A percentile compares a stretch with the other conserved stretches of the same genome.
These are phyloP conservation scores for Gossypium sturtianum DNA, from an alignment of 345 rosid genomes.

Conservation along the genomic window DNA sequence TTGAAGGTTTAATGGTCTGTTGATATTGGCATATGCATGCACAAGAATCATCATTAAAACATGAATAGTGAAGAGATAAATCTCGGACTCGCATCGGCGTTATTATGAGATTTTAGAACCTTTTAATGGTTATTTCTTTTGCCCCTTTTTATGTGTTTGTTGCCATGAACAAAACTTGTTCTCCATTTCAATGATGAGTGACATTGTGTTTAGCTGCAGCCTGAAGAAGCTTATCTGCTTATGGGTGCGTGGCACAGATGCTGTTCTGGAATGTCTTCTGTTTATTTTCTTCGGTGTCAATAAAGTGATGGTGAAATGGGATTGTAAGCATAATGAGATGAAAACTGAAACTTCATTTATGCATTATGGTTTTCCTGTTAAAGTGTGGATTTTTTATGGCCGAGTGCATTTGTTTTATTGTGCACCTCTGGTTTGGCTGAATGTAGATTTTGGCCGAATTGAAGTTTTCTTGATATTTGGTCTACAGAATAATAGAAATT, in stretches of 20 bases:
- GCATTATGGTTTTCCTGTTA: background rate
- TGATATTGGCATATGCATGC: background rate
- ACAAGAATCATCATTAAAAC: background rate
- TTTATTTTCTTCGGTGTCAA: background rate
- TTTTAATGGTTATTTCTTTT: background rate
- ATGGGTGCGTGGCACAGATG: background rate
- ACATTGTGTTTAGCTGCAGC: background rate
- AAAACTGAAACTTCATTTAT: background rate
- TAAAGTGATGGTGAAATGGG: conserved; percentile 3
- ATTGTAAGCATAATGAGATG: background rate
- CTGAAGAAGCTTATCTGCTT: background rate
- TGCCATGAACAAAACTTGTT: background rate
- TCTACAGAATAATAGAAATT: background rate
- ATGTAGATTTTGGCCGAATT: background rate
- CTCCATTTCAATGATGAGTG: background rate
- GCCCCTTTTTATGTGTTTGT: background rate
- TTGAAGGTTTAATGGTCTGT: background rate
- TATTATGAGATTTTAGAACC: background rate
- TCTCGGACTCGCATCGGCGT: background rate
- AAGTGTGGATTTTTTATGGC: background rate
- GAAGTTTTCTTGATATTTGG: background rate
- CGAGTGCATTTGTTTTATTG: background rate
- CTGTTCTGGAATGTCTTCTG: background rate
- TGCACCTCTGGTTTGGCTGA: background rate
- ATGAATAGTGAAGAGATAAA: background rate